Percentiles rank a stretch among this genome's conserved stretches.
Evolutionary conservation across 2,329 filamentous ascomycete genomes (phyloP).

Genomic region (Bisporella sp.): DNA sequence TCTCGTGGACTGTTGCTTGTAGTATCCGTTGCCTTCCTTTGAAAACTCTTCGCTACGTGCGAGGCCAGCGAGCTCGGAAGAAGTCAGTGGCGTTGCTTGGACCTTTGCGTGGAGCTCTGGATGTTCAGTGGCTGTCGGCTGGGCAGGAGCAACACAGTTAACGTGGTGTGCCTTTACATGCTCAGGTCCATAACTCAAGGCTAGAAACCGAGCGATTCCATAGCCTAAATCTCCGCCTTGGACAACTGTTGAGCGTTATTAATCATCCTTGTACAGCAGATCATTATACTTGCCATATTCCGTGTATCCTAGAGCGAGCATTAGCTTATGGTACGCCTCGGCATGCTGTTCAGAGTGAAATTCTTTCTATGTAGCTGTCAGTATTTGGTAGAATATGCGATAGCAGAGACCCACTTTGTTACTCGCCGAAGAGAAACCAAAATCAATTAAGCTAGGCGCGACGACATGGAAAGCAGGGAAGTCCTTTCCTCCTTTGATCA

Average conservation of each 20-base stretch:
- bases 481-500: background rate
- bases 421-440: conserved; percentile 36
- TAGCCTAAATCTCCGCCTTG: conserved; percentile 35
- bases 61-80: conserved; percentile 3
- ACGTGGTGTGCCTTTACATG: conserved; percentile 47
- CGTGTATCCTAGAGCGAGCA: conserved; percentile 58
- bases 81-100: conserved; percentile 1
- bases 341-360: conserved; percentile 49
- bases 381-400: background rate
- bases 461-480: conserved; percentile 31
- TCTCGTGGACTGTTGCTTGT: conserved; percentile 54
- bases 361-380: background rate
- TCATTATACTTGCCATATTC: conserved; percentile 35
- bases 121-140: conserved; percentile 1
- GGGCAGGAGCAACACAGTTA: conserved; percentile 2
- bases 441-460: conserved; percentile 48
- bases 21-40: conserved; percentile 40
- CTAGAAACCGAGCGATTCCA: conserved; percentile 55
- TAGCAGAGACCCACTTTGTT: conserved; percentile 6
- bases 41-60: background rate
- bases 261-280: background rate
- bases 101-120: conserved; percentile 2
- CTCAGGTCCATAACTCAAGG: conserved; percentile 16
- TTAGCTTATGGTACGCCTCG: conserved; percentile 58
- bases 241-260: background rate